Percentiles rank a stretch among this genome's conserved stretches.
phyloP scores from a whole-genome alignment of 768 basidiomycete genomes.

The Termitomyces sp. region DNA sequence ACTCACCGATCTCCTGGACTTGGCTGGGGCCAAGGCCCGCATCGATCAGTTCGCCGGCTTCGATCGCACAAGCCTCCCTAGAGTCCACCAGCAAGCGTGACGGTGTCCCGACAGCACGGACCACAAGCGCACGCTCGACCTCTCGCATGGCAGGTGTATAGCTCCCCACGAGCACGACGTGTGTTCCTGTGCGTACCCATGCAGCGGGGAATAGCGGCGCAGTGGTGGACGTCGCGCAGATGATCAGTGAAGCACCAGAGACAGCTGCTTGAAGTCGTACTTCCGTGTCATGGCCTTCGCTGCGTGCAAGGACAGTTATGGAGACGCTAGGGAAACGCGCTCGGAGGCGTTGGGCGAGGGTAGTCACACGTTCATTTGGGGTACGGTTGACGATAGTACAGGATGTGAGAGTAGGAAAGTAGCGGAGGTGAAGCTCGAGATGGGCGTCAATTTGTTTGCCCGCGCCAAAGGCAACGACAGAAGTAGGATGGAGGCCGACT shows the following conservation, averaged over 20 bases:
- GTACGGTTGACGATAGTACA: slow-evolving; percentile 69
- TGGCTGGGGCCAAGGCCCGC: slow-evolving; percentile 38
- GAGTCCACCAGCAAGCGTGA: slow-evolving; percentile 71
- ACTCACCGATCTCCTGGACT: slow-evolving; percentile 70
- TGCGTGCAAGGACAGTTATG: slow-evolving; percentile 21
- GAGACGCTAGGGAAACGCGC: slow-evolving; percentile 24
- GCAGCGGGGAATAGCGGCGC: slow-evolving; percentile 66
- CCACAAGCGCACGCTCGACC: slow-evolving; percentile 57
- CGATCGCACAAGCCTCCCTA: slow-evolving; percentile 60
- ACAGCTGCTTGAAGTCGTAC: slow-evolving; percentile 32
- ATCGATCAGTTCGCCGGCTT: slow-evolving; percentile 82
- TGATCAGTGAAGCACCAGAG: slow-evolving; percentile 51
- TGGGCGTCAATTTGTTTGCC: slow-evolving; percentile 72
- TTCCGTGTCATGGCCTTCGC: neutral
- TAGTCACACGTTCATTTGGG: slow-evolving; percentile 42
- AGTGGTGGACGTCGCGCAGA: slow-evolving; percentile 76
- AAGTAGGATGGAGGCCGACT: slow-evolving; percentile 42
- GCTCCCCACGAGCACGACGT: slow-evolving; percentile 78
- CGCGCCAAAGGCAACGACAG: slow-evolving; percentile 67
- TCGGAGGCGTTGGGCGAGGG: slow-evolving; percentile 31
- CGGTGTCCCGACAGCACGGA: slow-evolving; percentile 39
- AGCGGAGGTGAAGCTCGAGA: slow-evolving; percentile 55
- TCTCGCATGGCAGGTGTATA: slow-evolving; percentile 84
- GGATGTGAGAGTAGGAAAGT: slow-evolving; percentile 49
- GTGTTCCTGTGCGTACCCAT: slow-evolving; percentile 61